Conservation (phyloP, 441 rosid species). For the Jatropha multifida region DNA sequence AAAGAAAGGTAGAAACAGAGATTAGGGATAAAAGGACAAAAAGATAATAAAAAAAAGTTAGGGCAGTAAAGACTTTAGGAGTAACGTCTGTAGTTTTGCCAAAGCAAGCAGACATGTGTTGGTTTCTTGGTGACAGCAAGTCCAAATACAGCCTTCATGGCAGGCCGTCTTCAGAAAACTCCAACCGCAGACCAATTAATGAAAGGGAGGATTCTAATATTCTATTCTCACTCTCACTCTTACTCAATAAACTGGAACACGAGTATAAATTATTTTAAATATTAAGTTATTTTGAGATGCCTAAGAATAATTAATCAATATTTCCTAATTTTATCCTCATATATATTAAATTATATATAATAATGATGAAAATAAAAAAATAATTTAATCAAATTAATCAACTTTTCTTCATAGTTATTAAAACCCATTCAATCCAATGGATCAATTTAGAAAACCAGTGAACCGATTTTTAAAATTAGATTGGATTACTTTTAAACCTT, state of each 20-base stretch:
- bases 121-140: slow-evolving; percentile 8
- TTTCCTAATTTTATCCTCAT: too few relatives aligned
- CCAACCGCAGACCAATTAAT: not conserved
- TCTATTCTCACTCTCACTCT: not conserved
- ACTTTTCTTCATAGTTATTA: too few relatives aligned
- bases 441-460: too few relatives aligned
- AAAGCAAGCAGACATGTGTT: slow-evolving; percentile 7
- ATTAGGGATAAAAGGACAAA: not conserved
- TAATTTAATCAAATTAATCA: too few relatives aligned
- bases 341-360: too few relatives aligned
- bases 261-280: too few relatives aligned
- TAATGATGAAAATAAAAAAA: too few relatives aligned
- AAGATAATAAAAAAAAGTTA: not conserved
- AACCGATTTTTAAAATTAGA: too few relatives aligned
- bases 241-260: not conserved
- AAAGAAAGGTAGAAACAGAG: not conserved
- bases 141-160: slow-evolving; percentile 14
- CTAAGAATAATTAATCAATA: too few relatives aligned
- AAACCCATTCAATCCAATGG: too few relatives aligned
- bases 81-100: slow-evolving; percentile 1
- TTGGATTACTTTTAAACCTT: too few relatives aligned
- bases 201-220: not conserved
- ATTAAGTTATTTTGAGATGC: too few relatives aligned
- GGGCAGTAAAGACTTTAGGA: not conserved
- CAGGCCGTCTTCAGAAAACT: not conserved